Base-by-base conservation (phyloP, 495 filamentous ascomycete species). In the Penicillium malachiteum region DNA sequence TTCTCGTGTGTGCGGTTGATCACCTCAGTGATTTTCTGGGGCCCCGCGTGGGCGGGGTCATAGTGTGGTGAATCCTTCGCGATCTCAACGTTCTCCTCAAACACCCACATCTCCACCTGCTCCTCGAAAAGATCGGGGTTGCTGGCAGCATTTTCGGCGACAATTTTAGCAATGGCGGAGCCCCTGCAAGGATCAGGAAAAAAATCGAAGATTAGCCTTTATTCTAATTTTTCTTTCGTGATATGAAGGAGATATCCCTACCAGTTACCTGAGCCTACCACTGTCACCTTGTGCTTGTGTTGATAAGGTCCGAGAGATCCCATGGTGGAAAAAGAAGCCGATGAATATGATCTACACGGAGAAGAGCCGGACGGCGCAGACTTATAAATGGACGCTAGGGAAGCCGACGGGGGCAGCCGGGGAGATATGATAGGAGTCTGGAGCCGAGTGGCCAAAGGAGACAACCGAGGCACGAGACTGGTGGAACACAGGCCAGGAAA, bases 261-360 rank as follows among this genome's bases (percentile, higher is more conserved):
- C 93, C 95, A 99, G 71, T 99, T 99, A 56, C 95, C 95, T 48
- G 91, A 96, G 40, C 95, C 95, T 31, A 99, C 83, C 32, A 99
- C 85, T 17, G 90, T 88, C 59, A 99, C 89, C 80, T 92, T 96
- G 81, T 97, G 95, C 73, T 90, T 94, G 72, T 81, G 85, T 57
- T 73, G 69, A 54, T 74, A 73, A 16, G 71, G 64, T 35, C 60
- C 66, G 32, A 80, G 60, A 44, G 73, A 71, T 55, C 73, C 74
- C 78, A 81, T 80, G 21, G 50, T 58, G 44, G 56, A 55, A 13
- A 44, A 42, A 43, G 61, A 65, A 46, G 50, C 40, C 17, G 60
- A 59, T 9, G 55, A 59, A 57, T 54, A 62, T 62, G 67, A 61
- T 66, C 56, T 56, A 45, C 56, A 55, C 31, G 57, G 57, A 34